phyloP scores from a whole-genome alignment of 352 stramenopile genomes.

The Elongisporangium undulatum region DNA sequence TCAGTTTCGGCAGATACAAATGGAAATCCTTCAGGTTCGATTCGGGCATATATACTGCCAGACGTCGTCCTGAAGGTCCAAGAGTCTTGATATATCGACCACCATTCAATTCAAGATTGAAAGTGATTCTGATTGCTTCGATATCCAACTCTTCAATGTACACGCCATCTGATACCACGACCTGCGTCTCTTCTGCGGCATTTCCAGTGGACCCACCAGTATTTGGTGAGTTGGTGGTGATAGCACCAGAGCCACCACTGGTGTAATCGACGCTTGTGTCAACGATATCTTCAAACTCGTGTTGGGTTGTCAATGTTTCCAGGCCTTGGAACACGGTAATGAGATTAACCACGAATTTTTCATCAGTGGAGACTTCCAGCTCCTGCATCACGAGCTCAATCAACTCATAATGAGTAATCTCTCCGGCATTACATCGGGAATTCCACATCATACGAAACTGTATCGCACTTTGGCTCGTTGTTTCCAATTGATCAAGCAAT shows the following conservation, averaged over 20 bases:
- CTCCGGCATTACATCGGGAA: conserved; percentile 61
- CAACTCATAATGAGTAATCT: conserved; percentile 83
- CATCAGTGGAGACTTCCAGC: conserved; percentile 85
- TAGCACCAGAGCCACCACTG: conserved; percentile 7
- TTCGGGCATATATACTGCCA: conserved; percentile 84
- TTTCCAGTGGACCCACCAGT: not conserved
- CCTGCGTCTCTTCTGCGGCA: not conserved
- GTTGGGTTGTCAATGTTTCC: conserved; percentile 61
- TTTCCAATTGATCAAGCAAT: conserved; percentile 76
- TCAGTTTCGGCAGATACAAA: conserved; percentile 77
- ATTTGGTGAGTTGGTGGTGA: conserved; percentile 10
- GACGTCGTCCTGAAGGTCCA: conserved; percentile 56
- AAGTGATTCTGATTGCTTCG: conserved; percentile 80
- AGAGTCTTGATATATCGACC: conserved; percentile 83
- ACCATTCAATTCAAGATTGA: conserved; percentile 85
- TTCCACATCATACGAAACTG: conserved; percentile 89
- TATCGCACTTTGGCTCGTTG: conserved; percentile 62
- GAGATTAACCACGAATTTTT: conserved; percentile 89
- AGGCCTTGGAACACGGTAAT: conserved; percentile 88
- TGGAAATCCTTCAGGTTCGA: conserved; percentile 88
- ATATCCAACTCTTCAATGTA: conserved; percentile 88
- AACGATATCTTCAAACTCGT: conserved; percentile 80
- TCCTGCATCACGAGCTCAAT: conserved; percentile 87
- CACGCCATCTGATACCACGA: conserved; percentile 47
- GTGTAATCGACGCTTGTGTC: conserved; percentile 72